These are phyloP conservation scores for Ceratocystis alfenasii DNA, from an alignment of 2,329 filamentous ascomycete genomes.

Conservation along the genomic window DNA sequence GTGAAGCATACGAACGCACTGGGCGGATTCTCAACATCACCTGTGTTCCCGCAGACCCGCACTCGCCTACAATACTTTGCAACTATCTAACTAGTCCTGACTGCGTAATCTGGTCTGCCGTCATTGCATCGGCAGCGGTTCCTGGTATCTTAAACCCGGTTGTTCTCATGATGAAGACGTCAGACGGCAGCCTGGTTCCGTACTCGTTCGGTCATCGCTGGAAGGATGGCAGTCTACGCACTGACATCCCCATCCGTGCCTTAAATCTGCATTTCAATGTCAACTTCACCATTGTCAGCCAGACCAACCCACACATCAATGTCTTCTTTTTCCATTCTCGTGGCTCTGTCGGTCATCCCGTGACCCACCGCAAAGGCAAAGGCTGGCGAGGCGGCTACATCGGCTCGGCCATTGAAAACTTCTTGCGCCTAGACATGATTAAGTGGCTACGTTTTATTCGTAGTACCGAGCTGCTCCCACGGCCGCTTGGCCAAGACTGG, in stretches of 20 bases:
- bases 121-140: slow-evolving; percentile 86
- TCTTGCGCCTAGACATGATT: slow-evolving; percentile 87
- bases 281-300: slow-evolving; percentile 80
- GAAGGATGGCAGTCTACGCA: slow-evolving; percentile 92
- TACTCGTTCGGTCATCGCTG: slow-evolving; percentile 98
- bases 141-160: slow-evolving; percentile 92
- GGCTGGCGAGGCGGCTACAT: slow-evolving; percentile 95
- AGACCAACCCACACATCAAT: slow-evolving; percentile 96
- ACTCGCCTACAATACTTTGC: slow-evolving; percentile 80
- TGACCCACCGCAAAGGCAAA: slow-evolving; percentile 82
- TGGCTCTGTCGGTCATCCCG: slow-evolving; percentile 80
- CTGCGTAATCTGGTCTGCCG: slow-evolving; percentile 96
- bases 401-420: slow-evolving; percentile 83
- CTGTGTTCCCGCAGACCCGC: slow-evolving; percentile 89
- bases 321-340: slow-evolving; percentile 97
- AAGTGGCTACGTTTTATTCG: slow-evolving; percentile 96
- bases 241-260: slow-evolving; percentile 88
- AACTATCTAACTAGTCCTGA: slow-evolving; percentile 94
- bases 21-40: slow-evolving; percentile 91
- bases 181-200: slow-evolving; percentile 63
- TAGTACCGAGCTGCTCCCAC: slow-evolving; percentile 80
- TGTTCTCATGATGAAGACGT: slow-evolving; percentile 80
- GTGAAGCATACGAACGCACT: slow-evolving; percentile 85
- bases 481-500: slow-evolving; percentile 91
- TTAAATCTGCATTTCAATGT: slow-evolving; percentile 97